Evolutionary conservation across 306 rosid genomes (phyloP).

Genomic region (Cicer yamashitae): DNA sequence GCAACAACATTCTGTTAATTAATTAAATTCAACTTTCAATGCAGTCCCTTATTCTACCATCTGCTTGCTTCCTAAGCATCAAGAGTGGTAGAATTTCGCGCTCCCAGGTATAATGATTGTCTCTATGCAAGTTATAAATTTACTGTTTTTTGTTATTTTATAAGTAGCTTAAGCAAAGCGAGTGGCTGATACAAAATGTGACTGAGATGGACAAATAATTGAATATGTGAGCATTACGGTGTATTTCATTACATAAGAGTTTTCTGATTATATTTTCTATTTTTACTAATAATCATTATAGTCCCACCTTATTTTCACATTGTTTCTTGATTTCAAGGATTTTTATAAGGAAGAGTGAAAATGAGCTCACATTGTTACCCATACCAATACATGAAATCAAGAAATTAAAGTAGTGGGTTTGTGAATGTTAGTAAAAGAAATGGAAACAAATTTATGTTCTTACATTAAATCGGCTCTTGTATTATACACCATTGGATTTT

Average conservation of each 20-base stretch:
- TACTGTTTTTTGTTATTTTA: not conserved
- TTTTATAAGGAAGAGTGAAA: too few species aligned
- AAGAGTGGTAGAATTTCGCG: slow-evolving; percentile 57
- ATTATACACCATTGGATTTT: too few species aligned
- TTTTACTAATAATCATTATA: not conserved
- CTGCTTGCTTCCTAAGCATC: slow-evolving; percentile 84
- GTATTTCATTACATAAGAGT: not conserved
- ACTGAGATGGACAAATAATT: not conserved
- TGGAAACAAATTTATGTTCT: too few species aligned
- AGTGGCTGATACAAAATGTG: not conserved
- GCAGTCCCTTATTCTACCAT: slow-evolving; percentile 93
- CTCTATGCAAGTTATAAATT: not conserved
- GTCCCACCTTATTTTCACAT: not conserved
- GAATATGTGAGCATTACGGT: not conserved
- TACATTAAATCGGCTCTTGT: too few species aligned
- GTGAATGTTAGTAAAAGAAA: too few species aligned
- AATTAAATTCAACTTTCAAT: slow-evolving; percentile 24
- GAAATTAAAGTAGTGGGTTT: too few species aligned
- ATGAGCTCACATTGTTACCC: too few species aligned
- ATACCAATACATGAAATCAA: too few species aligned
- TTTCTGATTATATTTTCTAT: not conserved
- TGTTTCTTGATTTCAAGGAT: not conserved
- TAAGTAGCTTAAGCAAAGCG: not conserved
- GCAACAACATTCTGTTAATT: slow-evolving; percentile 17
- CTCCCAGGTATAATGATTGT: slow-evolving; percentile 61